Evolutionary conservation across 805 yeast genomes (phyloP).

Genomic region (Candida dendrica): DNA sequence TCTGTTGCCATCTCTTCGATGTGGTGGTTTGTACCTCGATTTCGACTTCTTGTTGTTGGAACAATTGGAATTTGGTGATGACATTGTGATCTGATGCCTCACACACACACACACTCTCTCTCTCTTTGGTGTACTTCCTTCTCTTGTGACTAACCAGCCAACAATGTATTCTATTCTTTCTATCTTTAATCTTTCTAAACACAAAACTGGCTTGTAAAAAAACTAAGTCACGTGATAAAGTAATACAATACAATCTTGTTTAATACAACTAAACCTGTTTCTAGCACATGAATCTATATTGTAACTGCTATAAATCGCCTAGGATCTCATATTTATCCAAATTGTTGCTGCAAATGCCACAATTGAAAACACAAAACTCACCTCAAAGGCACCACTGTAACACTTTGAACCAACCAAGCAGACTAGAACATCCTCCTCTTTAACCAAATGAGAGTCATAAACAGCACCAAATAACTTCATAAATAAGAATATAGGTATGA

Average conservation of each 20-base stretch:
- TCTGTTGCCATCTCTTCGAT: neutral
- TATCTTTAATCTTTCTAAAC: no score
- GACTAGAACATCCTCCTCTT: constrained; percentile 7
- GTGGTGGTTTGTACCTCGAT: constrained; percentile 1
- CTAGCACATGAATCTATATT: neutral
- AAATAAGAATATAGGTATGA: constrained; percentile 50
- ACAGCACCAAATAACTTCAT: constrained; percentile 57
- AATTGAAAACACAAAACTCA: constrained; percentile 26
- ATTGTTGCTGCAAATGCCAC: constrained; percentile 3
- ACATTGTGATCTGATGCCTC: no score
- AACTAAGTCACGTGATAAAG: no score
- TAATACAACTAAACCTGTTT: no score
- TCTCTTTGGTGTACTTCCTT: no score
- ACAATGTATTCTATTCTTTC: no score
- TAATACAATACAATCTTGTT: no score
- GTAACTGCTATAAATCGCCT: no score
- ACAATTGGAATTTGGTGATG: no score
- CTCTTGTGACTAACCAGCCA: neutral
- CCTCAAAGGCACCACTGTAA: constrained; percentile 34
- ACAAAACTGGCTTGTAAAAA: no score
- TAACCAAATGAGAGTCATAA: constrained; percentile 42
- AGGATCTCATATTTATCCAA: neutral
- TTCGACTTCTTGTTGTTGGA: no score
- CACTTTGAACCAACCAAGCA: constrained; percentile 22
- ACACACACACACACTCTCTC: no score